Base-by-base conservation (phyloP, 2,329 filamentous ascomycete genomes). In the Trichoderma sp. region DNA sequence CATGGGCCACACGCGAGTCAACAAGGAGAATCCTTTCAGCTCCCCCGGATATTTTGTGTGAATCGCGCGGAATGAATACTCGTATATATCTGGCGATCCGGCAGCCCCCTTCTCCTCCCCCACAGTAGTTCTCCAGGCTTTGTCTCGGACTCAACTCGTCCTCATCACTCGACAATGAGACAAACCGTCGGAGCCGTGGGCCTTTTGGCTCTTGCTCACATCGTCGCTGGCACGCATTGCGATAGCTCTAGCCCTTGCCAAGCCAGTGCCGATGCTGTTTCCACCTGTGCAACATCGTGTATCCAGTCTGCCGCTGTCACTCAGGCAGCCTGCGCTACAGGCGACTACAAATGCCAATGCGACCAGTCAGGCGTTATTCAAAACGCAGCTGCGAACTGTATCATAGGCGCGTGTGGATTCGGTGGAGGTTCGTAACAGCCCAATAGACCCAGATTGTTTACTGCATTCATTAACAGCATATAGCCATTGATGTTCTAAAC, bases 311-410 rank as follows among this genome's bases (percentile, higher is more conserved):
- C 77, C 4, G 78, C 77, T 4, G 74, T 74, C 18, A 74, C 74
- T 6, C 71, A 71, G 6, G 76, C 74, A 6, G 64, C 66, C 30
- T 79, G 78, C 39, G 72, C 67, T 8, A 71, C 73, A 11, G 66
- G 39, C 8, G 76, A 79, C 73, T 78, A 73, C 63, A 73, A 72
- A 18, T 79, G 78, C 63, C 75, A 76, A 56, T 79, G 78, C 70
- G 73, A 73, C 12, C 75, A 74, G 14, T 60, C 64, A 5, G 63
- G 51, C 4, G 73, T 72, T 18, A 78, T 80, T 32, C 77, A 78
- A 47, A 30, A 53, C 4, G 74, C 74, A 1, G 76, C 76, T 0
- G 47, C 68, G 21, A 24, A n/a, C 32, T 78, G 77, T 51, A 76
- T 79, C 34, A 64, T 75, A 12, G 64, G 43, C 18, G 73, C 67